A percentile compares a stretch with the other conserved stretches of the same genome.
Conservation (phyloP, 2,329 filamentous ascomycete genomes). For the Ophiobolus disseminans region DNA sequence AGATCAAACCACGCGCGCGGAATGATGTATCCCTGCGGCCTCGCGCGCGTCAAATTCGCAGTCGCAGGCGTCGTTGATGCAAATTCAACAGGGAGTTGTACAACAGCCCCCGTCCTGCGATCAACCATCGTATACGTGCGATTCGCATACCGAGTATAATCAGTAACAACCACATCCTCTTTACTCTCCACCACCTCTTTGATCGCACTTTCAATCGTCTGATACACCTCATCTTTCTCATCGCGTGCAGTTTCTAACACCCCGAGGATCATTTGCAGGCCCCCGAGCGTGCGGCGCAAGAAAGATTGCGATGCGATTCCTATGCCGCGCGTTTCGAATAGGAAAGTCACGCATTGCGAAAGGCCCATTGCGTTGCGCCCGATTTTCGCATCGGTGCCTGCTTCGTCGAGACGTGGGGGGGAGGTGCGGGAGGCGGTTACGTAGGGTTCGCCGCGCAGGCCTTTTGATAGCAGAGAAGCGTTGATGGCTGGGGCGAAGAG, state of each 20-base stretch:
- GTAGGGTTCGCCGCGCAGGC: slow-evolving; percentile 46
- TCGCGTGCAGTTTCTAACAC: slow-evolving; percentile 45
- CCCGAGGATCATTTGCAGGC: slow-evolving; percentile 42
- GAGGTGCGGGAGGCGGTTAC: slow-evolving; percentile 36
- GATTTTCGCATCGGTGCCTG: slow-evolving; percentile 47
- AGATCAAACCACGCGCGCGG: slow-evolving; percentile 46
- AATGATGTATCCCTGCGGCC: slow-evolving; percentile 47
- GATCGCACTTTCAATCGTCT: slow-evolving; percentile 39
- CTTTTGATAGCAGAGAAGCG: slow-evolving; percentile 30
- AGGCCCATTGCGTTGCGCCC: slow-evolving; percentile 49
- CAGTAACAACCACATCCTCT: slow-evolving; percentile 42
- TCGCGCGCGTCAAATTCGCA: slow-evolving; percentile 43
- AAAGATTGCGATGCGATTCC: slow-evolving; percentile 46
- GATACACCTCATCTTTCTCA: slow-evolving; percentile 31
- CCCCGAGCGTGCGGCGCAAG: slow-evolving; percentile 41
- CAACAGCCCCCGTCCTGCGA: slow-evolving; percentile 35
- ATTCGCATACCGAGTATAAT: slow-evolving; percentile 33
- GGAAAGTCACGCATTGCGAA: slow-evolving; percentile 44
- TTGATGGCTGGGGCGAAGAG: slow-evolving; percentile 45
- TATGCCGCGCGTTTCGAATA: slow-evolving; percentile 48
- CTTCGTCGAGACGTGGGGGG: slow-evolving; percentile 38
- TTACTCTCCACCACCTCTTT: slow-evolving; percentile 30
- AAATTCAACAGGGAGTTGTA: slow-evolving; percentile 45
- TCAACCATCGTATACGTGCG: slow-evolving; percentile 47
- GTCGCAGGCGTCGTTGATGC: slow-evolving; percentile 44